A percentile compares a stretch with the other conserved stretches of the same genome.
Evolutionary conservation across 345 rosid species (phyloP).

Genomic region (Populus pruinosa): DNA sequence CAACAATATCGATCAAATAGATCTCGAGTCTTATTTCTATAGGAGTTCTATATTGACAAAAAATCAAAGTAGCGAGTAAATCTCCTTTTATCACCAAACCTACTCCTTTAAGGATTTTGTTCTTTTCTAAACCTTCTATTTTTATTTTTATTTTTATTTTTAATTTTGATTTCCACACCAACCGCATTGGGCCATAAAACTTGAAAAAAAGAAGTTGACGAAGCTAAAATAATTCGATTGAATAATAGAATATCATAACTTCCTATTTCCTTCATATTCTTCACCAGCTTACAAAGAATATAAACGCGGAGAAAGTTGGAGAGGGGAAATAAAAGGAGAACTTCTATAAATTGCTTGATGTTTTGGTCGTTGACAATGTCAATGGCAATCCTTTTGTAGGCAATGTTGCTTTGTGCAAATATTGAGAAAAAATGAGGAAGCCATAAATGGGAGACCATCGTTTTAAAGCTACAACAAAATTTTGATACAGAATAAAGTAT

Average conservation of each 20-base stretch:
- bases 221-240: neutral
- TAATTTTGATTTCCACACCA: too few relatives aligned
- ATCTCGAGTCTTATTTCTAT: too few relatives aligned
- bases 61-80: too few relatives aligned
- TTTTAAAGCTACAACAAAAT: neutral
- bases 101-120: too few relatives aligned
- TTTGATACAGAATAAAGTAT: neutral
- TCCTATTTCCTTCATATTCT: neutral
- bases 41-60: too few relatives aligned
- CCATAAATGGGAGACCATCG: conserved; percentile 3
- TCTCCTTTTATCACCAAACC: too few relatives aligned
- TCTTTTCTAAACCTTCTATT: too few relatives aligned
- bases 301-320: neutral
- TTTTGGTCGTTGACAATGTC: neutral
- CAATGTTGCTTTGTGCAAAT: neutral
- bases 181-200: neutral
- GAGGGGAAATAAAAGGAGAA: neutral
- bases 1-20: too few relatives aligned
- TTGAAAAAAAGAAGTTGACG: neutral
- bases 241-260: neutral
- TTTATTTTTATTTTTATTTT: too few relatives aligned
- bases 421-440: neutral
- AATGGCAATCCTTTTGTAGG: neutral
- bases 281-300: neutral
- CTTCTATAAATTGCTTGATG: neutral